A percentile compares a stretch with the other conserved stretches of the same genome.
Evolutionary conservation across 257 asterid species (phyloP).

Genomic region (Paulownia fortunei): DNA sequence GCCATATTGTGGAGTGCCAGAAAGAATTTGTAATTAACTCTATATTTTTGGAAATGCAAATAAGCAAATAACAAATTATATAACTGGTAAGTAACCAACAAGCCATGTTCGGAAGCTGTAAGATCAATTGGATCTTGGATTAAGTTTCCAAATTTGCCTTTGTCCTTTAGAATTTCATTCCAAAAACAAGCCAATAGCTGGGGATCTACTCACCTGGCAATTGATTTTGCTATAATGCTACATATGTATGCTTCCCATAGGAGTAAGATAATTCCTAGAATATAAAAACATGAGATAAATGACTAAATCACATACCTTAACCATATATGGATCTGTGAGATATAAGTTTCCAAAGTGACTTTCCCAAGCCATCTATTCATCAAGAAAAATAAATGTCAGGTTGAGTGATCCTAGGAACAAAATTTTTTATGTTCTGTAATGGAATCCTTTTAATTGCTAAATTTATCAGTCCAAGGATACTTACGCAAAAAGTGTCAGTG

Average conservation of each 20-base stretch:
- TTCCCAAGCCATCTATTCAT: slow-evolving; percentile 88
- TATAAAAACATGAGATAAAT: not conserved
- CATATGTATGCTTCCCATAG: not conserved
- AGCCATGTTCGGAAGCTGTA: not conserved
- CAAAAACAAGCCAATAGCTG: not conserved
- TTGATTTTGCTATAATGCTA: not conserved
- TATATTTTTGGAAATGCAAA: not conserved
- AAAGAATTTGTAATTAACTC: slow-evolving; percentile 6
- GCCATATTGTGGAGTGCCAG: slow-evolving; percentile 3
- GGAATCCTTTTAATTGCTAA: slow-evolving; percentile 18
- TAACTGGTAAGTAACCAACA: not conserved
- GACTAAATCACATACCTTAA: slow-evolving; percentile 60
- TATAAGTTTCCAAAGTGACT: slow-evolving; percentile 90
- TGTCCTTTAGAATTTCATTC: not conserved
- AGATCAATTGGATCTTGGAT: not conserved
- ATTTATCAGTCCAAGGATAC: slow-evolving; percentile 32
- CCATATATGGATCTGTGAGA: slow-evolving; percentile 92
- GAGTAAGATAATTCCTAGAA: not conserved
- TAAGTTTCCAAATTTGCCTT: not conserved
- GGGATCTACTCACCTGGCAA: not conserved
- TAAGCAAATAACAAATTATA: not conserved
- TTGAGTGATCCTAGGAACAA: slow-evolving; percentile 13
- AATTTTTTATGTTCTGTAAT: slow-evolving; percentile 2
- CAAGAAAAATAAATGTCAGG: slow-evolving; percentile 22
- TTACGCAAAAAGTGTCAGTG: slow-evolving; percentile 92